A percentile compares a stretch with the other conserved stretches of the same genome.
These are phyloP conservation scores for Colletotrichum cereale DNA, from an alignment of 2,329 filamentous ascomycete species.

Conservation along the genomic window DNA sequence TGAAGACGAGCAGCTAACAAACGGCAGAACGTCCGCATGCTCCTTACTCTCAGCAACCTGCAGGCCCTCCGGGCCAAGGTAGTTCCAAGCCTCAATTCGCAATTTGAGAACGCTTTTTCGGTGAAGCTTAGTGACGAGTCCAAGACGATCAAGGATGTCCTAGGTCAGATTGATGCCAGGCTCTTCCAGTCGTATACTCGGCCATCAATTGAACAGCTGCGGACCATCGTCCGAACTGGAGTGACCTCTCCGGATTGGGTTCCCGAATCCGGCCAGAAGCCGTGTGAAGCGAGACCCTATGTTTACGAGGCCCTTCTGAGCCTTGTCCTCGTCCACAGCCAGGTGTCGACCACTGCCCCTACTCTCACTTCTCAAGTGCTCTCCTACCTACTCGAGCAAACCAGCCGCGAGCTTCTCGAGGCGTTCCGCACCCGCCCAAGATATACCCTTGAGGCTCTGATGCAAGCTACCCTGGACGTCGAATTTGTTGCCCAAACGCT, in stretches of 20 bases:
- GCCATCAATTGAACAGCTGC: slow-evolving; percentile 77
- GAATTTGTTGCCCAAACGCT: slow-evolving; percentile 97
- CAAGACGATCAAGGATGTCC: slow-evolving; percentile 90
- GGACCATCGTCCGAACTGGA: slow-evolving; percentile 78
- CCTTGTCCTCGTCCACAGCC: slow-evolving; percentile 91
- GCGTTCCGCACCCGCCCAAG: slow-evolving; percentile 77
- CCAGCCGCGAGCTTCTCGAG: slow-evolving; percentile 82
- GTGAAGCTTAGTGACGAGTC: slow-evolving; percentile 95
- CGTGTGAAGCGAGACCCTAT: slow-evolving; percentile 85
- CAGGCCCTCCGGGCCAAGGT: slow-evolving; percentile 84
- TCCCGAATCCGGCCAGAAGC: slow-evolving; percentile 67
- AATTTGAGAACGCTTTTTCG: slow-evolving; percentile 94
- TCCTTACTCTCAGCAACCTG: slow-evolving; percentile 93
- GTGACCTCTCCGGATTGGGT: slow-evolving; percentile 80
- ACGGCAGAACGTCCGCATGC: slow-evolving; percentile 85
- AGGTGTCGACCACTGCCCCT: slow-evolving; percentile 83
- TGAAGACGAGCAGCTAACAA: slow-evolving; percentile 22
- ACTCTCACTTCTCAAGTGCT: slow-evolving; percentile 85
- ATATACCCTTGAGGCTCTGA: slow-evolving; percentile 85
- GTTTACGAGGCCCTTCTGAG: slow-evolving; percentile 88
- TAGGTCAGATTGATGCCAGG: slow-evolving; percentile 88
- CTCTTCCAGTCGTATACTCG: slow-evolving; percentile 94
- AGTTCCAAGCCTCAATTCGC: slow-evolving; percentile 87
- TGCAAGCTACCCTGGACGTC: slow-evolving; percentile 97
- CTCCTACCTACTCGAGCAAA: slow-evolving; percentile 86